Evolutionary conservation across 495 filamentous ascomycete genomes (phyloP).

Genomic region (Niebla homalea): DNA sequence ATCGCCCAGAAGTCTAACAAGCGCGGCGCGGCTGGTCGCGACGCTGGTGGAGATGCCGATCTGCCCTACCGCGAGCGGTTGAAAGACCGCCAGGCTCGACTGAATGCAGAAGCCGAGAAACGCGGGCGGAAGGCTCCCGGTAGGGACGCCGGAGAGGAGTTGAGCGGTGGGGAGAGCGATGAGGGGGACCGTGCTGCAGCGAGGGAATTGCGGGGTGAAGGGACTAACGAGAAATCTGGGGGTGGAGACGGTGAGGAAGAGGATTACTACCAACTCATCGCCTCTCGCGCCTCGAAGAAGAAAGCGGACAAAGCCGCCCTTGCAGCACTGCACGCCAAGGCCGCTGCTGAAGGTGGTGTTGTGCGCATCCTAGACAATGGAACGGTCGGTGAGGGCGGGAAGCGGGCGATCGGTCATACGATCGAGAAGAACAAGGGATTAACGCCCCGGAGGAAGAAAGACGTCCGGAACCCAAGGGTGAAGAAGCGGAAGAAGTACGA

Average conservation of each 20-base stretch:
- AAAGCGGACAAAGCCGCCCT: constrained; percentile 61
- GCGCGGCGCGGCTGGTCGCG: constrained; percentile 63
- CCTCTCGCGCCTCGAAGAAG: constrained; percentile 48
- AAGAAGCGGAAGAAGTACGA: constrained; percentile 96
- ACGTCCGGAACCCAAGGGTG: constrained; percentile 83
- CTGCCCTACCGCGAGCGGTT: constrained; percentile 81
- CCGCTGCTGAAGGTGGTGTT: constrained; percentile 41
- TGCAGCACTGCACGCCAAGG: constrained; percentile 37
- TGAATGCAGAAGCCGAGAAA: constrained; percentile 76
- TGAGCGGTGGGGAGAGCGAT: constrained; percentile 53
- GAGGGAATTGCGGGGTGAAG: constrained; percentile 30
- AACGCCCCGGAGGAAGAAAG: constrained; percentile 78
- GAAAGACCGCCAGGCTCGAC: constrained; percentile 65
- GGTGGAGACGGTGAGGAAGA: constrained; percentile 48
- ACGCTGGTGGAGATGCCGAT: constrained; percentile 84
- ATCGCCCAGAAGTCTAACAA: constrained; percentile 85
- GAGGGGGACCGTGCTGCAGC: constrained; percentile 30
- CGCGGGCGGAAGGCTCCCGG: constrained; percentile 49
- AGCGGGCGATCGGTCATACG: constrained; percentile 76
- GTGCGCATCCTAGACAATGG: constrained; percentile 45
- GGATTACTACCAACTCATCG: constrained; percentile 81
- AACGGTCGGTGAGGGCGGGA: constrained; percentile 57
- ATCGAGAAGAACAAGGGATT: constrained; percentile 98
- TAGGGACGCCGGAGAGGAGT: constrained; percentile 42
- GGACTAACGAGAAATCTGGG: constrained; percentile 17